Evolutionary conservation across 306 rosid genomes (phyloP).

Genomic region (Adenanthera pavonina): DNA sequence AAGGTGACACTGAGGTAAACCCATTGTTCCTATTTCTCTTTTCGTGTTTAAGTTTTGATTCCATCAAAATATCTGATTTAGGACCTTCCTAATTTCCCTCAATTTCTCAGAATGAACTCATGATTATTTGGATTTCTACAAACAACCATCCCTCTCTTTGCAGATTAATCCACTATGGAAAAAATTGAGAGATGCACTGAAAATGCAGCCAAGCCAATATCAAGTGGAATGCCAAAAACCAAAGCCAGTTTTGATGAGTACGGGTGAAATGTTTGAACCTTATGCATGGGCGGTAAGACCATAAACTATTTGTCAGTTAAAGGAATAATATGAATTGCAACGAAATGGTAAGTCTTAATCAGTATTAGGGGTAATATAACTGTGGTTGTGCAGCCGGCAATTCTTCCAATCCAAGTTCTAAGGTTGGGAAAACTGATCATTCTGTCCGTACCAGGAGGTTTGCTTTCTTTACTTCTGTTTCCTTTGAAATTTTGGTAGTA

Average conservation of each 20-base stretch:
- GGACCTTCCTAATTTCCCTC: neutral
- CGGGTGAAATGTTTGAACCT: constrained; percentile 82
- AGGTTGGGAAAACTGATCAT: constrained; percentile 81
- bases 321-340: neutral
- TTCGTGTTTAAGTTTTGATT: neutral
- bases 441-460: constrained; percentile 95
- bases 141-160: neutral
- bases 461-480: constrained; percentile 32
- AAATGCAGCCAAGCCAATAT: constrained; percentile 60
- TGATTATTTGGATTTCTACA: neutral
- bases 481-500: neutral
- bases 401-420: constrained; percentile 82
- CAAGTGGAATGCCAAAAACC: constrained; percentile 82
- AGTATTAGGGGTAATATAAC: constrained; percentile 17
- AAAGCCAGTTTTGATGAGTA: constrained; percentile 72
- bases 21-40: neutral
- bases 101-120: neutral
- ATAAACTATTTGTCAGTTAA: neutral
- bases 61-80: neutral
- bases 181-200: constrained; percentile 51
- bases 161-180: constrained; percentile 71
- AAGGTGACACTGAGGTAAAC: constrained; percentile 74
- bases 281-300: constrained; percentile 86
- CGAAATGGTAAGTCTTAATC: neutral
- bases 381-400: constrained; percentile 71